Base-by-base conservation (phyloP, 257 asterid species). In the Plantago elongata region DNA sequence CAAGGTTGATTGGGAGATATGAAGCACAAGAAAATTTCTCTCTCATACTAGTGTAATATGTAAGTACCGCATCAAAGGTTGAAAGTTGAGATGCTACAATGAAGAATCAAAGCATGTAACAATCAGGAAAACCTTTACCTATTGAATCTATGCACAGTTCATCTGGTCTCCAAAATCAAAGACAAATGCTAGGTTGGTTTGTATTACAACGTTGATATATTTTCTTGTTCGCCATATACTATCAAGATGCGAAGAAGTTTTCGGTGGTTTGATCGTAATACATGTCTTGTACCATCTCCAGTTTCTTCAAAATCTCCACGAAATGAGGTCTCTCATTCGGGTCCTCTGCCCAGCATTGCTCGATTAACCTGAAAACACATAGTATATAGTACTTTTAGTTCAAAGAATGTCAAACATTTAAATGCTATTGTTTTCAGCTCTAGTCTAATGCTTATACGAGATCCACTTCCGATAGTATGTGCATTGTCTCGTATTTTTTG, bases 341-440 rank as follows among this genome's bases (percentile, higher is more conserved):
- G 70, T 93, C 96, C 13, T 84, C 73, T 9, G 94, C 88, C 97
- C 99, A 89, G 81, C 98, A 85, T 48, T 68, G 72, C 69, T 73
- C 85, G 12, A 80, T 80, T 77, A 91, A 81, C 78, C 98, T 90
- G 37, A 15, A 14, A 46, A 34, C 57, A 38, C 3, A 71, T 2
- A 22, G 2, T 22, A 34, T 34, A 34, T 34, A 34, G 8, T 34
- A 4, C 40, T 68, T 74, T 51, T 54, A 16, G 45, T 42, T 51
- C 52, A 56, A 12, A 48, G 30, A 11, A 13, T 47, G 60, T 9
- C 37, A 27, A 57, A 57, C 56, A 42, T 45, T 30, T 5, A 51
- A 9, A 9, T 44, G 38, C 48, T 51, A 51, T 1, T 22, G 27
- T 22, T 54, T 22, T 22, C 1, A 55, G 16, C 45, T 38, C 40